Evolutionary conservation across 1,284 basidiomycete genomes (phyloP).

Genomic region (Polyporus tsugae): DNA sequence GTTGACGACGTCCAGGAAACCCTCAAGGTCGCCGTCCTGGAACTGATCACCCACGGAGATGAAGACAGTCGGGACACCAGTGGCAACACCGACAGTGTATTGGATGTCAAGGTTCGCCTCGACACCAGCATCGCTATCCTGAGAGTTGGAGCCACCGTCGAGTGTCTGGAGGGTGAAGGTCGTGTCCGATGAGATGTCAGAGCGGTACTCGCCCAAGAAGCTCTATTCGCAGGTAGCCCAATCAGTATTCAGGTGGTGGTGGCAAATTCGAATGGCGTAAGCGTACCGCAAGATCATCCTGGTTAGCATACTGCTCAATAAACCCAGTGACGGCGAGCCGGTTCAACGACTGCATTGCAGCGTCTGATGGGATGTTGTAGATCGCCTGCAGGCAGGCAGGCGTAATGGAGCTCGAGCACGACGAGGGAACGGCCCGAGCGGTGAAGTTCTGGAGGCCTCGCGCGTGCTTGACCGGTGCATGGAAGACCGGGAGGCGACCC

Average conservation of each 20-base stretch:
- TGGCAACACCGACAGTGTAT: constrained; percentile 61
- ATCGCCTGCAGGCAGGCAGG: constrained; percentile 61
- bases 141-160: constrained; percentile 53
- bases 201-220: constrained; percentile 40
- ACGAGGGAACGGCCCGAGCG: constrained; percentile 29
- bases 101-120: constrained; percentile 73
- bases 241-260: not conserved
- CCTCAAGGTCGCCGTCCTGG: constrained; percentile 34
- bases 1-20: constrained; percentile 40
- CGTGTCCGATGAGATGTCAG: constrained; percentile 44
- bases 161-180: constrained; percentile 53
- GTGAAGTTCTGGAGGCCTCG: constrained; percentile 26
- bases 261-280: not conserved
- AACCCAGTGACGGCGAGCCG: constrained; percentile 65
- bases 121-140: constrained; percentile 41
- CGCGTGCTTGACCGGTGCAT: constrained; percentile 21
- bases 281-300: constrained; percentile 52
- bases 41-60: constrained; percentile 53
- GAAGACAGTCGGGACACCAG: constrained; percentile 42
- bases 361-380: constrained; percentile 58
- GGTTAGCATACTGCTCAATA: constrained; percentile 59
- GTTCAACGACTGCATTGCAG: constrained; percentile 51
- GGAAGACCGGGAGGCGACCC: constrained; percentile 29
- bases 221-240: constrained; percentile 21
- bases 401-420: constrained; percentile 55